A percentile compares a stretch with the other conserved stretches of the same genome.
phyloP scores from a whole-genome alignment of 768 basidiomycete genomes.

The Phylloporus arenicola region DNA sequence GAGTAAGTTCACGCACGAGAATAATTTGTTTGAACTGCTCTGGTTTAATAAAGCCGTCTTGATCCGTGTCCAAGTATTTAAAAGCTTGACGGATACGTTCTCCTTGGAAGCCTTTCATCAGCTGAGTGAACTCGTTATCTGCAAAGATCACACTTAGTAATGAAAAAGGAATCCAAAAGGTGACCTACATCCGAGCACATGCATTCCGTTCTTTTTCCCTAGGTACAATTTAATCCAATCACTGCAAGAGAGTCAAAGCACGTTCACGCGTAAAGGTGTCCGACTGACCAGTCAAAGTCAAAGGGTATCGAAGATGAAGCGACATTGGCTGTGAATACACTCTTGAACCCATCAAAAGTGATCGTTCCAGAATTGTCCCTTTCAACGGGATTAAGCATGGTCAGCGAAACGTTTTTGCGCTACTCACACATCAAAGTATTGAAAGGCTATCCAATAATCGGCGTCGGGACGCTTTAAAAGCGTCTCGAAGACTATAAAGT shows the following conservation, averaged over 20 bases:
- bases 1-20: conserved; percentile 49
- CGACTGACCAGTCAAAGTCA: conserved; percentile 79
- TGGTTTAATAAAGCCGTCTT: conserved; percentile 90
- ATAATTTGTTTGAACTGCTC: conserved; percentile 96
- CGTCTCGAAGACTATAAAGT: conserved; percentile 94
- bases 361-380: conserved; percentile 92
- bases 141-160: conserved; percentile 8
- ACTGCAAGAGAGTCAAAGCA: conserved; percentile 33
- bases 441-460: conserved; percentile 95
- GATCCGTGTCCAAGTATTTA: conserved; percentile 81
- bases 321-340: conserved; percentile 77
- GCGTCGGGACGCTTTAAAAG: conserved; percentile 91
- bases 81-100: conserved; percentile 97
- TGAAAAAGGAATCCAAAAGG: neutral
- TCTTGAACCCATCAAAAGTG: conserved; percentile 92
- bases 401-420: neutral
- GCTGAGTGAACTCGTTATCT: conserved; percentile 96
- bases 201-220: conserved; percentile 85
- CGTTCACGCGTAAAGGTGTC: neutral
- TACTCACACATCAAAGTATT: conserved; percentile 92
- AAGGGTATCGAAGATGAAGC: conserved; percentile 84
- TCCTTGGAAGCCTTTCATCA: conserved; percentile 98
- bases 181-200: conserved; percentile 83
- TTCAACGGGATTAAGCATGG: conserved; percentile 10
- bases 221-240: conserved; percentile 97